Evolutionary conservation across 257 asterid species (phyloP), one percentile per base, ranked within the genome.

Genomic region (Scutellaria baicalensis): DNA sequence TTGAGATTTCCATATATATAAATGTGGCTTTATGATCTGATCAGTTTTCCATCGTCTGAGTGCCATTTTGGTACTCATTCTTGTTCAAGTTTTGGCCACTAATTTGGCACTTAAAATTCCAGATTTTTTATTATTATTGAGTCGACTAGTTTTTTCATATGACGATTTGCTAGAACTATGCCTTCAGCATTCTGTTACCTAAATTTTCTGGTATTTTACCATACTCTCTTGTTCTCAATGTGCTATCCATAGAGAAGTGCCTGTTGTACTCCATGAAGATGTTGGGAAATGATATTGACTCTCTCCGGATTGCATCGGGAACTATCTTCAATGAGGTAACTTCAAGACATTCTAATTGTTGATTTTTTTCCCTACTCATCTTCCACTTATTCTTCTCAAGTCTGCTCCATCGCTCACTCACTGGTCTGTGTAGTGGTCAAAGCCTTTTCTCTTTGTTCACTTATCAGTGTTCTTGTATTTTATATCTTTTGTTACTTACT

Each of bases 311-410:
- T 69, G 99, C 99, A 70, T 90, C 99, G 16, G 99, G 99, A 62
- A 93, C 99, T 23, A 93, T 93, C 77, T 89, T 79, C 75, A 93
- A 93, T 55, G 96, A 90, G 98, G 98, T 93, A 77, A 64, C 66
- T 11, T 23, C 2, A 67, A 60, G 58, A 55, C 64, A 68, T 39
- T 68, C n/a, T 64, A 31, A 8, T 54, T 49, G 47, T 66, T 54
- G 18, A 17, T 48, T 45, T 13, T 65, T 50, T 36, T 20, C 10
- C n/a, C 69, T 39, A 13, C 51, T 52, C 21, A 16, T 66, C 45
- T 38, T 51, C 42, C 55, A 38, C 59, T 48, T 64, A 14, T 50
- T 27, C 57, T 50, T 66, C 33, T 43, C 51, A 27, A 27, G n/a
- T n/a, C n/a, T n/a, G n/a, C n/a, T n/a, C 31, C 17, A 16, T n/a